Evolutionary conservation across 768 basidiomycete genomes (phyloP).

Genomic region (Lactarius sp.): DNA sequence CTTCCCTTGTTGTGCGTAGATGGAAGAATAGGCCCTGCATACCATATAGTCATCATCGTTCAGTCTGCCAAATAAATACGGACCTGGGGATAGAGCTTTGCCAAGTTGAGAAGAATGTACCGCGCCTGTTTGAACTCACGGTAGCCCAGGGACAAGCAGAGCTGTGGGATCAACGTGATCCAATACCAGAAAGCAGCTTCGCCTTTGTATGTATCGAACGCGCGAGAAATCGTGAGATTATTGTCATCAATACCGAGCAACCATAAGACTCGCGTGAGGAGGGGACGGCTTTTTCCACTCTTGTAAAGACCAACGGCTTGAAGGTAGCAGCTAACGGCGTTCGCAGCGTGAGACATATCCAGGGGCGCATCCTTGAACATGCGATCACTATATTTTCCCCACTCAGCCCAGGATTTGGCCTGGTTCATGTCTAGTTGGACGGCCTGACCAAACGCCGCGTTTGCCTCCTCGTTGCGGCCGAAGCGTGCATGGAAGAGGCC

Average conservation of each 20-base stretch:
- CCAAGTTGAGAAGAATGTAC: constrained; percentile 82
- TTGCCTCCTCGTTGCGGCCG: constrained; percentile 83
- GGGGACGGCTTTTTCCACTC: constrained; percentile 84
- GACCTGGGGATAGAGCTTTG: constrained; percentile 90
- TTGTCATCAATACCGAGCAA: constrained; percentile 88
- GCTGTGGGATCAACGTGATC: constrained; percentile 95
- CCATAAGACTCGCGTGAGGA: constrained; percentile 94
- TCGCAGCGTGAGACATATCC: constrained; percentile 73
- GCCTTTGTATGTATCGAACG: constrained; percentile 93
- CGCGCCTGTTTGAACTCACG: constrained; percentile 92
- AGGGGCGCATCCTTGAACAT: constrained; percentile 83
- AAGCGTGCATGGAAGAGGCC: constrained; percentile 96
- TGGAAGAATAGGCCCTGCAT: constrained; percentile 90
- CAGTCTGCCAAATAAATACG: not conserved
- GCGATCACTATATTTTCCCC: constrained; percentile 91
- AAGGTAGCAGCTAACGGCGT: constrained; percentile 95
- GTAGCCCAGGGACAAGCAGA: constrained; percentile 83
- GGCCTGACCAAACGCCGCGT: constrained; percentile 87
- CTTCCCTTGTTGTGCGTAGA: constrained; percentile 78
- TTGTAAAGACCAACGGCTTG: constrained; percentile 97
- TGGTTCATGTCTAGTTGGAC: constrained; percentile 94
- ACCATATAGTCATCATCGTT: not conserved
- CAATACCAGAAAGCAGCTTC: constrained; percentile 98
- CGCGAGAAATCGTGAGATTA: constrained; percentile 61
- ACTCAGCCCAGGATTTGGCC: constrained; percentile 97